phyloP scores from a whole-genome alignment of 495 filamentous ascomycete species.

The Aspergillus funiculosus region DNA sequence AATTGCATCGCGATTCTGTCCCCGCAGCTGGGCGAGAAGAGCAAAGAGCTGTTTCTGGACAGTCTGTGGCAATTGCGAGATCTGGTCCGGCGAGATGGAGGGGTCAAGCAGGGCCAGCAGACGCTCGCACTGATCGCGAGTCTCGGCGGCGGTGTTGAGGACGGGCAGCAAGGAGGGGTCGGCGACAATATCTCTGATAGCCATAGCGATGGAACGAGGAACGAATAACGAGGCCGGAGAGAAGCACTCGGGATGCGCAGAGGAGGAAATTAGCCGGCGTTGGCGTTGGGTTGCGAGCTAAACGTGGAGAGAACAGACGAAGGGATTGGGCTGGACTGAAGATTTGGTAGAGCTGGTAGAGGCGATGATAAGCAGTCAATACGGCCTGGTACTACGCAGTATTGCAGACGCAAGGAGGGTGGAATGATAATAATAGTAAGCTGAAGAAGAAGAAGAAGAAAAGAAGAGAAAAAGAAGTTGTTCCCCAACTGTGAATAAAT shows the following conservation, averaged over 20 bases:
- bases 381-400: too few species aligned
- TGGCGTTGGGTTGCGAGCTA: conserved; percentile 4
- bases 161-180: conserved; percentile 67
- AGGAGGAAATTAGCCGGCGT: neutral
- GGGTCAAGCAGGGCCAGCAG: conserved; percentile 58
- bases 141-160: conserved; percentile 60
- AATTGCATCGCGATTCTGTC: conserved; percentile 73
- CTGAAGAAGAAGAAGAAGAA: too few species aligned
- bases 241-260: conserved; percentile 2
- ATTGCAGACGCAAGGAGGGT: too few species aligned
- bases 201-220: conserved; percentile 32
- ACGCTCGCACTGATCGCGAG: conserved; percentile 66
- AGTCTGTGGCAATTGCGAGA: conserved; percentile 41
- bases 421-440: too few species aligned
- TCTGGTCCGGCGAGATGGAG: conserved; percentile 27
- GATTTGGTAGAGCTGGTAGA: neutral
- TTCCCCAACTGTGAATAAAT: too few species aligned
- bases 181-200: conserved; percentile 56
- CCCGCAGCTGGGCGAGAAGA: conserved; percentile 74
- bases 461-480: too few species aligned
- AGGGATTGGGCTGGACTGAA: conserved; percentile 10
- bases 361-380: neutral
- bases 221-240: conserved; percentile 7
- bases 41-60: conserved; percentile 74
- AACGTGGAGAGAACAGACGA: conserved; percentile 17